Evolutionary conservation across 768 basidiomycete species (phyloP).

Genomic region (Suillus plorans): DNA sequence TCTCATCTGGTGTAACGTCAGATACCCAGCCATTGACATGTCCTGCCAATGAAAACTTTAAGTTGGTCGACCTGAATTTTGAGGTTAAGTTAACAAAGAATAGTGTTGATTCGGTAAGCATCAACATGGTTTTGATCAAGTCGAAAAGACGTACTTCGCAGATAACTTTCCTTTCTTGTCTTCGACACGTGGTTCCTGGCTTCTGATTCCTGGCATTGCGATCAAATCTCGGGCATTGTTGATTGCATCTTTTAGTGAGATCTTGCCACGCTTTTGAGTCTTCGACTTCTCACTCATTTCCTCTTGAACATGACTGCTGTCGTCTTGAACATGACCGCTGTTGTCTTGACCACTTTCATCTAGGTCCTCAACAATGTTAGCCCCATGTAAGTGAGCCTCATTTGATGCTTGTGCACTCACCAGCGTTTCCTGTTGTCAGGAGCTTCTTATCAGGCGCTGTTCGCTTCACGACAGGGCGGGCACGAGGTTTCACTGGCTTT

Average conservation of each 20-base stretch:
- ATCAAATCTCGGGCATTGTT: not conserved
- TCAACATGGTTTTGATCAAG: constrained; percentile 3
- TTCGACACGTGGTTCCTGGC: not conserved
- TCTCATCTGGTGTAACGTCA: not conserved
- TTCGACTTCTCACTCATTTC: not conserved
- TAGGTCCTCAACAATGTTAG: not conserved
- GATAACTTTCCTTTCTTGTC: not conserved
- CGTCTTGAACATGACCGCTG: too few species aligned
- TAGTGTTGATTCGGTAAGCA: constrained; percentile 7
- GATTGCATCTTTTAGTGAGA: not conserved
- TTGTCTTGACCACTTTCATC: not conserved
- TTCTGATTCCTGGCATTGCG: not conserved
- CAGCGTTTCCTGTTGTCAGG: not conserved
- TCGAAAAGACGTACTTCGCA: not conserved
- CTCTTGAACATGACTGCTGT: not conserved
- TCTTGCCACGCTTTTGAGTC: not conserved
- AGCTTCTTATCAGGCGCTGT: not conserved
- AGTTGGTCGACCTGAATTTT: not conserved
- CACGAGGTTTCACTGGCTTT: constrained; percentile 4
- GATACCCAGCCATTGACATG: not conserved
- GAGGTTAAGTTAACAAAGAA: constrained; percentile 7
- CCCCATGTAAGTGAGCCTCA: not conserved
- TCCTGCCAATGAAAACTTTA: not conserved
- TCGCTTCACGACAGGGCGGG: not conserved
- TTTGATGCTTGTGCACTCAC: not conserved